Evolutionary conservation across 2,329 filamentous ascomycete genomes (phyloP).

Genomic region (Beauveria brongniartii): DNA sequence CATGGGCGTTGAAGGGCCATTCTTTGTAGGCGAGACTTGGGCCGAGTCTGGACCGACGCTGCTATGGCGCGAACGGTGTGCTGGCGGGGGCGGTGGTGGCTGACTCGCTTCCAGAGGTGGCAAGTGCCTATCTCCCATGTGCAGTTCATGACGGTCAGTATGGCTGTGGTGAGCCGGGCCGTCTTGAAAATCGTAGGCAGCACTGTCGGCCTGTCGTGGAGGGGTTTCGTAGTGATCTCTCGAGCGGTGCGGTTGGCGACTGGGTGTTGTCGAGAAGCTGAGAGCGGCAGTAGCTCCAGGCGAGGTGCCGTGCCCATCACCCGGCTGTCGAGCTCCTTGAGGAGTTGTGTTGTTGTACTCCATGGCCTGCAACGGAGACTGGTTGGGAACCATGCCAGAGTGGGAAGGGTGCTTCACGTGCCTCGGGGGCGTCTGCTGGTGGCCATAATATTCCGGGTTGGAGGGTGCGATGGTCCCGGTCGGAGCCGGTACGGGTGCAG

Average conservation of each 20-base stretch:
- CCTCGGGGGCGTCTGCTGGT: slow-evolving; percentile 39
- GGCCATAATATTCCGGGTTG: slow-evolving; percentile 27
- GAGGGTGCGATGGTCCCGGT: slow-evolving; percentile 21
- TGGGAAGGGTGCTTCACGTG: slow-evolving; percentile 33
- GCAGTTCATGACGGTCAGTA: slow-evolving; percentile 31
- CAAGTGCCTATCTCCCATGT: slow-evolving; percentile 25
- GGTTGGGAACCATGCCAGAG: slow-evolving; percentile 35
- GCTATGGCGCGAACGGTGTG: slow-evolving; percentile 41
- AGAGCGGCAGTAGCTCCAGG: slow-evolving; percentile 18
- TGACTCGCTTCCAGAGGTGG: slow-evolving; percentile 33
- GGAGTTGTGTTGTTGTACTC: slow-evolving; percentile 41
- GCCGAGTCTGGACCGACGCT: slow-evolving; percentile 35
- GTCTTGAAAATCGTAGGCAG: slow-evolving; percentile 27
- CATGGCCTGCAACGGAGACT: slow-evolving; percentile 44
- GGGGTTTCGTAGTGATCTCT: slow-evolving; percentile 30
- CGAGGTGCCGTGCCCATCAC: slow-evolving; percentile 31
- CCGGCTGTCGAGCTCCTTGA: slow-evolving; percentile 24
- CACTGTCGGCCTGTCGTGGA: slow-evolving; percentile 17
- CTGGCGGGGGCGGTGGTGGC: slow-evolving; percentile 47
- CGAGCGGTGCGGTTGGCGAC: slow-evolving; percentile 25
- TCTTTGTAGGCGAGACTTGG: slow-evolving; percentile 31
- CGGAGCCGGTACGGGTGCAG: slow-evolving; percentile 16
- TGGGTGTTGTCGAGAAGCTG: slow-evolving; percentile 14
- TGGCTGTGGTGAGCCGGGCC: slow-evolving; percentile 26
- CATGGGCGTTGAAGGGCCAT: slow-evolving; percentile 42